Percentiles rank a stretch among this genome's conserved stretches.
These are phyloP conservation scores for Davidsoniella eucalypti DNA, from an alignment of 2,329 filamentous ascomycete species.

Conservation along the genomic window DNA sequence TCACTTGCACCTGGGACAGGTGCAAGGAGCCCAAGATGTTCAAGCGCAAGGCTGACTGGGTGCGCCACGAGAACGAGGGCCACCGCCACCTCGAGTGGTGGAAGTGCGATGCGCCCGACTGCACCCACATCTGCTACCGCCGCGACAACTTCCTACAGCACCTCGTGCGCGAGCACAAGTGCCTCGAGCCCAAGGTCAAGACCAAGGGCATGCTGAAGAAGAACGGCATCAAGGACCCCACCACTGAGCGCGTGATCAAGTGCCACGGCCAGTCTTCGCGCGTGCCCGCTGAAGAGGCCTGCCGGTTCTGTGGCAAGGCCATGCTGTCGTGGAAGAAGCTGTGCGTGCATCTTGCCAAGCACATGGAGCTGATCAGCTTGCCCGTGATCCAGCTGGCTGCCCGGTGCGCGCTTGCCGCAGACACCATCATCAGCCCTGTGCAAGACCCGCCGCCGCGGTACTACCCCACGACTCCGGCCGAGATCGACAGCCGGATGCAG, in stretches of 20 bases:
- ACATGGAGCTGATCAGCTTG: conserved; percentile 84
- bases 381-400: conserved; percentile 52
- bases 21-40: conserved; percentile 81
- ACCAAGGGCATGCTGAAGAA: conserved; percentile 52
- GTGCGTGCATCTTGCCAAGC: conserved; percentile 81
- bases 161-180: conserved; percentile 80
- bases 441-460: conserved; percentile 35
- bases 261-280: conserved; percentile 56
- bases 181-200: conserved; percentile 65
- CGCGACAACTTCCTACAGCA: conserved; percentile 91
- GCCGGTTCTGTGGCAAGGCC: conserved; percentile 69
- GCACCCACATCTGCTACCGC: conserved; percentile 65
- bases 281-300: conserved; percentile 58
- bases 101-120: conserved; percentile 69
- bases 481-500: conserved; percentile 11
- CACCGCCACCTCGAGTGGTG: conserved; percentile 86
- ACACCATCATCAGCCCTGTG: conserved; percentile 52
- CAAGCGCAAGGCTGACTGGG: conserved; percentile 92
- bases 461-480: neutral
- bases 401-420: conserved; percentile 33
- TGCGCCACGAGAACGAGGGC: conserved; percentile 81
- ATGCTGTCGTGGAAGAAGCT: conserved; percentile 84
- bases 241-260: conserved; percentile 62
- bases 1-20: conserved; percentile 75
- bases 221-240: conserved; percentile 39